phyloP scores from a whole-genome alignment of 2,329 filamentous ascomycete species.

The Neurospora crassa region DNA sequence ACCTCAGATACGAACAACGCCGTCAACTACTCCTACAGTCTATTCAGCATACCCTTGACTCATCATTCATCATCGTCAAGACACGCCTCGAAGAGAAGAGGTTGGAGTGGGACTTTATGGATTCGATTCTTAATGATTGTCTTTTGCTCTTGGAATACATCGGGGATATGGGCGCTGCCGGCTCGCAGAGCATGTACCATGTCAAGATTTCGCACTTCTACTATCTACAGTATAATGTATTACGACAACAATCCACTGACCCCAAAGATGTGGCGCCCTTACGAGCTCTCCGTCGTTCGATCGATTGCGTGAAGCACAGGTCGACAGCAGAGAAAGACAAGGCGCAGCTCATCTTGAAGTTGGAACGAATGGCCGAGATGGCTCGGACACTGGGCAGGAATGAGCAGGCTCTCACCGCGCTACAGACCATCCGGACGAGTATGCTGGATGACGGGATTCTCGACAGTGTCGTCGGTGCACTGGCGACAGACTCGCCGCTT shows the following conservation, averaged over 20 bases:
- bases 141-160: constrained; percentile 43
- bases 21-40: constrained; percentile 42
- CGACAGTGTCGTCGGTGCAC: constrained; percentile 37
- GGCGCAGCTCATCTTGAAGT: constrained; percentile 52
- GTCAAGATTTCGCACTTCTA: constrained; percentile 65
- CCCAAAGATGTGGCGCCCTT: constrained; percentile 35
- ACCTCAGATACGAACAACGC: constrained; percentile 52
- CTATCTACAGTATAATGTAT: constrained; percentile 49
- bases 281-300: constrained; percentile 51
- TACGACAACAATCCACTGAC: constrained; percentile 35
- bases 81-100: constrained; percentile 36
- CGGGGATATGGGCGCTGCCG: constrained; percentile 27
- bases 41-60: constrained; percentile 50
- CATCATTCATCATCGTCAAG: constrained; percentile 47
- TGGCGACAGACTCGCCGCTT: constrained; percentile 39
- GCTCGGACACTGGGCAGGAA: constrained; percentile 42
- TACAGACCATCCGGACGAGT: constrained; percentile 51
- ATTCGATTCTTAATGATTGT: constrained; percentile 48
- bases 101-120: constrained; percentile 44
- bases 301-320: constrained; percentile 50
- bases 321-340: constrained; percentile 45
- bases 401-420: constrained; percentile 48
- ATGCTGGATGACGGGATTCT: constrained; percentile 51
- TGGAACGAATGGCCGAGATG: constrained; percentile 57
- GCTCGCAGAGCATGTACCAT: constrained; percentile 35